These are phyloP conservation scores for Camelina hispida DNA, from an alignment of 345 rosid species.

Conservation along the genomic window DNA sequence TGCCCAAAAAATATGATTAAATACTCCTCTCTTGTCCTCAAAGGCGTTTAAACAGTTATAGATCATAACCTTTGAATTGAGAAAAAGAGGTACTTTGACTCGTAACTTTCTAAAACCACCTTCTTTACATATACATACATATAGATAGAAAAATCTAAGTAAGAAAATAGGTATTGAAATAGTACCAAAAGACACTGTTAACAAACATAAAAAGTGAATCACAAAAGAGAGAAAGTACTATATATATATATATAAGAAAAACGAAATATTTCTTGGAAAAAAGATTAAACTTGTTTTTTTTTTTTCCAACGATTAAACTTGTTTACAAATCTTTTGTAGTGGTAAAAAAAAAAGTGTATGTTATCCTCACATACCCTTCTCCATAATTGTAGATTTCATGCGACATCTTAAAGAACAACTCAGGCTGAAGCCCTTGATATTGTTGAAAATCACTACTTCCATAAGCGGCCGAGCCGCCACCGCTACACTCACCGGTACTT, in stretches of 20 bases:
- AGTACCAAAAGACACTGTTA: conserved; percentile 11
- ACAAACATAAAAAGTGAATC: conserved; percentile 24
- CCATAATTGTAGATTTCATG: conserved; percentile 99
- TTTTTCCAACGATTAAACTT: too few species aligned
- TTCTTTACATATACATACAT: conserved; percentile 32
- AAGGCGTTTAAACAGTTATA: neutral
- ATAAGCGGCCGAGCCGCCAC: conserved; percentile 51
- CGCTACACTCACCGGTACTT: conserved; percentile 58
- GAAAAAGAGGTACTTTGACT: conserved; percentile 38
- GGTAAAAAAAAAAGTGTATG: neutral
- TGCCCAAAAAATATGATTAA: neutral
- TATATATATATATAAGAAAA: neutral
- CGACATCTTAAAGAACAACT: conserved; percentile 98
- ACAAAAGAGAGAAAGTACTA: conserved; percentile 29
- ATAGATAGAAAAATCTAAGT: conserved; percentile 27
- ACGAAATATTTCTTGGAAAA: neutral
- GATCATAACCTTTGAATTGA: conserved; percentile 17
- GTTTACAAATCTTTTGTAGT: neutral
- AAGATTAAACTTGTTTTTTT: neutral
- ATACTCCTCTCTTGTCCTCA: conserved; percentile 2
- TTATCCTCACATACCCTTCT: conserved; percentile 74
- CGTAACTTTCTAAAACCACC: conserved; percentile 31
- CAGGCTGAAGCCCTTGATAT: conserved; percentile 92
- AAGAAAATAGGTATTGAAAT: conserved; percentile 15
- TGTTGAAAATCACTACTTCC: conserved; percentile 72